Evolutionary conservation across 495 filamentous ascomycete species (phyloP), one percentile per base, ranked within the genome.

Genomic region (Talaromyces wortmannii): DNA sequence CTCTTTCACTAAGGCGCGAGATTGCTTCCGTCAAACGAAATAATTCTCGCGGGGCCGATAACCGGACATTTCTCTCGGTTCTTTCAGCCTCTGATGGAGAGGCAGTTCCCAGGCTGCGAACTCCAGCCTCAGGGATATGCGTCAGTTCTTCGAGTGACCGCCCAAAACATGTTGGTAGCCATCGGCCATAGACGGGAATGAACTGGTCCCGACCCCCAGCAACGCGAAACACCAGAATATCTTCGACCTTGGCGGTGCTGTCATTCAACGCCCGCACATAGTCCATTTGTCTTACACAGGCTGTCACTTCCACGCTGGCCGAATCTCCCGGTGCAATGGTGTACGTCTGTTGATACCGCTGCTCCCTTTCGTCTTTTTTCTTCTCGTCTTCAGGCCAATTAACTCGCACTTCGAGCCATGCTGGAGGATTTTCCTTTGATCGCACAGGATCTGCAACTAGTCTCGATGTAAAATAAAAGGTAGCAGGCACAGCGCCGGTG

Each of bases 211-310:
- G 80, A 2, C 94, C 94, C 48, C 85, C 81, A 7, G 82, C 78
- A 7, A 97, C 89, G 8, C 91, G 86, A n/a, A 99, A 79, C 5
- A 99, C 83, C 23, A 97, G 74, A 7, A 97, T 85, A 61, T 97
- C 92, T 55, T 95, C 91, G 1, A 97, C 74, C 7, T 75, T 75
- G 5, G 74, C 61, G 16, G 76, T 70, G 8, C 80, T 80, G 31
- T 86, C 75, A 60, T 97, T 97, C n/a, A 97, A 77, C 7, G 72
- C 67, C 15, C 80, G 80, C 3, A 89, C 81, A n/a, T 83, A 77
- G 3, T 78, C 62, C 11, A 90, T 72, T 47, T 83, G 76, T 11
- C 75, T 77, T 49, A 99, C 71, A 29, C 80, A 72, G 1, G 86
- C 69, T 12, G 81, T 82, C 13, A 97, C 59, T 23, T 84, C 72